Evolutionary conservation across 2,329 filamentous ascomycete genomes (phyloP).

Genomic region (Aspergillus uvarum): DNA sequence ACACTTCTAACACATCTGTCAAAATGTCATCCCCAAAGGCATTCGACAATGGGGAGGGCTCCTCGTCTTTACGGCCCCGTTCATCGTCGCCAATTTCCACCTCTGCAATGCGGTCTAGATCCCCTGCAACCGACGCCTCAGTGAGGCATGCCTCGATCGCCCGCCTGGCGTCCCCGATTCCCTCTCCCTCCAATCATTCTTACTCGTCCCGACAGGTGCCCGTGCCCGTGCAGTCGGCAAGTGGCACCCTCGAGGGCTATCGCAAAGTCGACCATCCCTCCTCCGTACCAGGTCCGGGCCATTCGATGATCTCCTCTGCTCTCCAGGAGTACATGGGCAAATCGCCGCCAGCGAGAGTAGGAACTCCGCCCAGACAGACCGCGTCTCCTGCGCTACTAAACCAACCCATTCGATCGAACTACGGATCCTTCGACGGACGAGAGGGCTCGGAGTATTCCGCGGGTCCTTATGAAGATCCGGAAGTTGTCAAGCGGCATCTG

Average conservation of each 20-base stretch:
- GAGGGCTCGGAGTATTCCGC: conserved; percentile 46
- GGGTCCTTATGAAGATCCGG: conserved; percentile 78
- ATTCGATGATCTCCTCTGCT: conserved; percentile 86
- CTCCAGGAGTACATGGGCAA: conserved; percentile 70
- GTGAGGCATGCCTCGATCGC: conserved; percentile 54
- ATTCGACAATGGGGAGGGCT: conserved; percentile 40
- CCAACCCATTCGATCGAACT: conserved; percentile 65
- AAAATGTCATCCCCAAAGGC: conserved; percentile 25
- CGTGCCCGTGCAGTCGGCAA: conserved; percentile 41
- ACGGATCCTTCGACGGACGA: conserved; percentile 76
- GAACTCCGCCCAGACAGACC: conserved; percentile 52
- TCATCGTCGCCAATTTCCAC: conserved; percentile 36
- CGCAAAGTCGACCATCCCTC: conserved; percentile 59
- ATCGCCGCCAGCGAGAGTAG: conserved; percentile 41
- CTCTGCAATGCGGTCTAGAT: conserved; percentile 34
- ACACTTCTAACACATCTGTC: background rate
- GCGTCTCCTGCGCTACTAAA: conserved; percentile 58
- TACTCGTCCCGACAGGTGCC: conserved; percentile 44
- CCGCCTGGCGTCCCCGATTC: conserved; percentile 56
- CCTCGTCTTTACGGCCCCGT: conserved; percentile 33
- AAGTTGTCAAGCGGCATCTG: conserved; percentile 85
- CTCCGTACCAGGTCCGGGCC: conserved; percentile 71
- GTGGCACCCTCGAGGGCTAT: conserved; percentile 59
- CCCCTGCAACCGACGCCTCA: conserved; percentile 44
- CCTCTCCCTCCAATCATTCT: conserved; percentile 41